These are phyloP conservation scores for Arachis hypogaea DNA, from an alignment of 306 rosid genomes.

Conservation along the genomic window DNA sequence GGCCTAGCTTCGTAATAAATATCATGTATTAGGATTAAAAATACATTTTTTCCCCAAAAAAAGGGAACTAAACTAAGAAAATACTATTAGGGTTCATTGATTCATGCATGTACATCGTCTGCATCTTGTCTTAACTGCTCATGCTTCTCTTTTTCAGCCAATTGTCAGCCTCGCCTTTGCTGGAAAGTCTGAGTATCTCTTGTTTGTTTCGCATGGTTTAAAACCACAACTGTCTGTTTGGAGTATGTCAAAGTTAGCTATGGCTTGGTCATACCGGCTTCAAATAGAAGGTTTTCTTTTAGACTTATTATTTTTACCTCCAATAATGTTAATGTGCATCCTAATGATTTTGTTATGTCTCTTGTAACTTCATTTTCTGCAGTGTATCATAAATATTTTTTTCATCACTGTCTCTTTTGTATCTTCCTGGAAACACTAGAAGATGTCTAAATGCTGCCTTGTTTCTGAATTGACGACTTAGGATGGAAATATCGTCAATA, in stretches of 20 bases:
- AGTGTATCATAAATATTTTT: neutral
- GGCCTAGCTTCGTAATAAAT: neutral
- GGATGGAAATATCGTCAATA: slow-evolving; percentile 11
- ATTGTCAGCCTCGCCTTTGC: slow-evolving; percentile 68
- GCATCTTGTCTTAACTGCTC: slow-evolving; percentile 7
- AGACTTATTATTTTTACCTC: slow-evolving; percentile 19
- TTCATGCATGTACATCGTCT: neutral
- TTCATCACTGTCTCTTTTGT: slow-evolving; percentile 17
- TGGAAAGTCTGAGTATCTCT: slow-evolving; percentile 79
- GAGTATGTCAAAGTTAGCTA: slow-evolving; percentile 67
- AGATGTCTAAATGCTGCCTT: neutral
- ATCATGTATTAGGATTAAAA: neutral
- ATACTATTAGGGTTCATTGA: slow-evolving; percentile 20
- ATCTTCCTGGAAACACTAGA: slow-evolving; percentile 17
- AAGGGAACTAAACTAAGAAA: neutral
- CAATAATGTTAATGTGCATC: neutral
- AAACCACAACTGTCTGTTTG: slow-evolving; percentile 75
- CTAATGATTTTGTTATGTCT: slow-evolving; percentile 2
- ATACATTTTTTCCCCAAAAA: neutral
- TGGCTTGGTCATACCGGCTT: slow-evolving; percentile 86
- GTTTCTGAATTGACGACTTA: slow-evolving; percentile 10
- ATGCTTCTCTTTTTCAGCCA: slow-evolving; percentile 52
- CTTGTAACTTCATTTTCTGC: slow-evolving; percentile 12
- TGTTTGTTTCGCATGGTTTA: slow-evolving; percentile 72
- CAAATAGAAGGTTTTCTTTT: slow-evolving; percentile 72